Percentiles rank a stretch among this genome's conserved stretches.
These are phyloP conservation scores for Scedosporium apiospermum DNA, from an alignment of 2,329 filamentous ascomycete species.

Conservation along the genomic window DNA sequence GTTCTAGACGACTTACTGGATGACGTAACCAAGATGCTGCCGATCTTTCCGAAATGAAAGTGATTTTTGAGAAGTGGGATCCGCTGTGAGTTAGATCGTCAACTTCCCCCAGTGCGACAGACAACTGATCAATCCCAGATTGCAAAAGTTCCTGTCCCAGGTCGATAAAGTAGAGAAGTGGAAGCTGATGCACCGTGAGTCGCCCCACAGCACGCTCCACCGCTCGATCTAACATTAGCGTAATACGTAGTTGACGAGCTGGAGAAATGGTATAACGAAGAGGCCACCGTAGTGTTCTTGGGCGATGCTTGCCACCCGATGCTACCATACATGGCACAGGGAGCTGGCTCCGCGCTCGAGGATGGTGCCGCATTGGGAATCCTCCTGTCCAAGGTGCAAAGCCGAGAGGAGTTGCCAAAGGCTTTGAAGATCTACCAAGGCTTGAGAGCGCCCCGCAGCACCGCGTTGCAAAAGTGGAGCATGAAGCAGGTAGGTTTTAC, in stretches of 20 bases:
- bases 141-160: background rate
- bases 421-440: background rate
- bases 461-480: background rate
- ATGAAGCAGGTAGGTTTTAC: constrained; percentile 4
- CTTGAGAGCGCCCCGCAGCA: background rate
- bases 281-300: constrained; percentile 17
- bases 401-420: background rate
- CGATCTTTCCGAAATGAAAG: background rate
- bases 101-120: background rate
- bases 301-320: constrained; percentile 14
- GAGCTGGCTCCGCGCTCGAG: constrained; percentile 16
- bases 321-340: constrained; percentile 16
- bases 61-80: background rate
- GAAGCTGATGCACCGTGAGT: constrained; percentile 4
- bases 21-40: background rate
- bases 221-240: background rate
- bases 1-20: constrained; percentile 3
- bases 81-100: background rate
- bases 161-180: background rate
- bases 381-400: constrained; percentile 15
- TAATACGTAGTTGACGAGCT: constrained; percentile 2
- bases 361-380: constrained; percentile 14
- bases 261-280: background rate
- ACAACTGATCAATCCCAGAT: background rate
- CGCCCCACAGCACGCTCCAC: background rate